Evolutionary conservation across 2,329 filamentous ascomycete species (phyloP).

Genomic region (Ophiostoma australiae): DNA sequence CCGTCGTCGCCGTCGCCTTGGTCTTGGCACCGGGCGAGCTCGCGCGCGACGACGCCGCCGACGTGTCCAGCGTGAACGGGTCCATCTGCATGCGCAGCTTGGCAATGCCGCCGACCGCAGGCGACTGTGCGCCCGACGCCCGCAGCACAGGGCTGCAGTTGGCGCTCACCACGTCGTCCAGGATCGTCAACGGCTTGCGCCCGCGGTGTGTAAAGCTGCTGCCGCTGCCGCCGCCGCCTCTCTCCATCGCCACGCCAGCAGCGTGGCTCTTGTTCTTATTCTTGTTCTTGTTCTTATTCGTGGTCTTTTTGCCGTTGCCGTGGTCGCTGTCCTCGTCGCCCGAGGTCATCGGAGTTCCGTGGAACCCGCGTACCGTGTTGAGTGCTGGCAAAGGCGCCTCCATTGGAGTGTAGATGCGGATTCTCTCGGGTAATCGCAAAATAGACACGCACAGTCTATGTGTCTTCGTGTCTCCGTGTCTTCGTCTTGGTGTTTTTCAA

Average conservation of each 20-base stretch:
- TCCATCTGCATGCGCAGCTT: conserved; percentile 79
- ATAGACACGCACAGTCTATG: too few relatives aligned
- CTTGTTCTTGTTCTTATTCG: conserved; percentile 25
- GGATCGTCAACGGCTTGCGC: conserved; percentile 36
- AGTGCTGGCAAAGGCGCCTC: conserved; percentile 46
- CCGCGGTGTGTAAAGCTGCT: conserved; percentile 34
- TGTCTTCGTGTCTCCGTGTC: too few relatives aligned
- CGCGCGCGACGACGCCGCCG: conserved; percentile 44
- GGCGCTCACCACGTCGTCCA: conserved; percentile 56
- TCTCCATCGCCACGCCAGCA: conserved; percentile 18
- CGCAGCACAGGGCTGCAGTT: conserved; percentile 58
- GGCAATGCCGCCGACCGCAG: conserved; percentile 67
- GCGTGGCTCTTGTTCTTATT: conserved; percentile 15
- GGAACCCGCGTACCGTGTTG: conserved; percentile 54
- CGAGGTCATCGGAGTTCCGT: conserved; percentile 49
- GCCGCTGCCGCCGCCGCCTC: conserved; percentile 33
- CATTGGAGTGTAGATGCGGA: conserved; percentile 30
- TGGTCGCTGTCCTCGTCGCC: conserved; percentile 56
- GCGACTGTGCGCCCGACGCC: conserved; percentile 48
- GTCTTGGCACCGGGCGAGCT: conserved; percentile 45
- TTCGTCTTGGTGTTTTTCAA: conserved; percentile 15
- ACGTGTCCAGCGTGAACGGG: conserved; percentile 60
- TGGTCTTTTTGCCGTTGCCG: conserved; percentile 28
- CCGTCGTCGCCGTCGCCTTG: conserved; percentile 24
- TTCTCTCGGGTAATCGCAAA: too few relatives aligned